Evolutionary conservation across 768 basidiomycete genomes (phyloP), one percentile per base, ranked within the genome.

Genomic region (Hirschioporus abietinus): DNA sequence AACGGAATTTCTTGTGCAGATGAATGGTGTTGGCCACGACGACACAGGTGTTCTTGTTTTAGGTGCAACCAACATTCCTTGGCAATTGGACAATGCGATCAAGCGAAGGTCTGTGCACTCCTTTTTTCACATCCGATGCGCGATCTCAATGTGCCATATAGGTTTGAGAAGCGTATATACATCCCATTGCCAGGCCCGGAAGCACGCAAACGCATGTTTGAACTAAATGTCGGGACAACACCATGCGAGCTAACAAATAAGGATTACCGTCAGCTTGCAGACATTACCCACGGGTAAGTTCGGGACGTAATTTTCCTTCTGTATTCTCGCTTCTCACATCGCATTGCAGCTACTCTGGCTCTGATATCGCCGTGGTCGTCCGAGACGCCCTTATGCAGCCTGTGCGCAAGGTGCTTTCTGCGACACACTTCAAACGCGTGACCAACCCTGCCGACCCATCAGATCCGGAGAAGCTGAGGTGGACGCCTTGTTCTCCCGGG

Each of bases 331-430:
- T 25, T 27, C 25, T 34, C 58, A 25, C 23, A 5, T 42, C 25
- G 20, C 10, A 52, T 52, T 52, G 42, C 69, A 88, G 88, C 0
- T 97, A 93, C 76, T 94, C 95, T 34, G 96, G 96, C 8, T 95
- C 93, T 8, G 96, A 99, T 79, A 95, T 99, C 64, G 88, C 96
- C 1, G 91, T 96, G 69, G 83, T 96, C 64, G 96, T 98, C 26
- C 90, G 95, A 66, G 96, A 99, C 73, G 96, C 96, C 0, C 84
- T 99, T 69, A 99, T 99, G 96, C 96, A 99, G 74, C 96, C 96
- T 1, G 93, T 99, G 17, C 88, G 96, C 64, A 99, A 99, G 75
- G 94, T 99, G 60, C 86, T 98, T 63, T 88, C 89, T 24, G 95
- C 97, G 1, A 97, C 95, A 0, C 96, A 99, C 77, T 99, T 99